Conservation (phyloP, 192 early-diverging fungal genomes). For the Coemansia sp. region DNA sequence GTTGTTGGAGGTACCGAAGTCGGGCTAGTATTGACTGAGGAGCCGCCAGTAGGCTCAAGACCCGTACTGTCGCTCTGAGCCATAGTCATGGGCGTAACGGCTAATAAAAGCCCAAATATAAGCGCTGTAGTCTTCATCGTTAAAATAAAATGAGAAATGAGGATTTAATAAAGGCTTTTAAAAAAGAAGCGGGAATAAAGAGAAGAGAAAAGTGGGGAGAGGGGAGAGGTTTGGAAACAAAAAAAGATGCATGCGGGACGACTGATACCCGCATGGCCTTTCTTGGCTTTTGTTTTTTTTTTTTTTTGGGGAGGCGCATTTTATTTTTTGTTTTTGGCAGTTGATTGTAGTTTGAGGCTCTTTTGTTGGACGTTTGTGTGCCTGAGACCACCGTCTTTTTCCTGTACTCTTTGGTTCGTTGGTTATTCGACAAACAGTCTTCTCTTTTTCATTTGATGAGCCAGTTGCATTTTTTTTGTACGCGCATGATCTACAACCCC, state of each 20-base stretch:
- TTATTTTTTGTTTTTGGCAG: conserved; percentile 6
- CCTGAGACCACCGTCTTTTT: not conserved
- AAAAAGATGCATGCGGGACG: conserved; percentile 4
- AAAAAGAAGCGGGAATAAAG: conserved; percentile 4
- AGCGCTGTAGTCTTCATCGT: conserved; percentile 2
- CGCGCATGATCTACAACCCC: not conserved
- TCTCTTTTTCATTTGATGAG: not conserved
- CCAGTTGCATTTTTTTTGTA: too few relatives aligned
- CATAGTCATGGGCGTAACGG: not conserved
- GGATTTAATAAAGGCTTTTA: not conserved
- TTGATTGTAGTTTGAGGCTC: not conserved
- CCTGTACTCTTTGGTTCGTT: not conserved
- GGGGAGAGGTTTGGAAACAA: not conserved
- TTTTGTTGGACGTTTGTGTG: conserved; percentile 1
- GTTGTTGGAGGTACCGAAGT: not conserved
- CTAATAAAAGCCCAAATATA: not conserved
- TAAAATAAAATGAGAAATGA: not conserved
- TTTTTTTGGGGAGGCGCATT: conserved; percentile 5
- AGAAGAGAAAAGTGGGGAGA: not conserved
- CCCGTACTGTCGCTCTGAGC: not conserved
- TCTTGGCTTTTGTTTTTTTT: not conserved
- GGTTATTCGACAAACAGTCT: not conserved
- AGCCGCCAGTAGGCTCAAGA: not conserved
- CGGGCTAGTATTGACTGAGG: not conserved
- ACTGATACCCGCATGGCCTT: not conserved